Evolutionary conservation across 139 green algal genomes (phyloP).

Genomic region (Coelastrella sp.): DNA sequence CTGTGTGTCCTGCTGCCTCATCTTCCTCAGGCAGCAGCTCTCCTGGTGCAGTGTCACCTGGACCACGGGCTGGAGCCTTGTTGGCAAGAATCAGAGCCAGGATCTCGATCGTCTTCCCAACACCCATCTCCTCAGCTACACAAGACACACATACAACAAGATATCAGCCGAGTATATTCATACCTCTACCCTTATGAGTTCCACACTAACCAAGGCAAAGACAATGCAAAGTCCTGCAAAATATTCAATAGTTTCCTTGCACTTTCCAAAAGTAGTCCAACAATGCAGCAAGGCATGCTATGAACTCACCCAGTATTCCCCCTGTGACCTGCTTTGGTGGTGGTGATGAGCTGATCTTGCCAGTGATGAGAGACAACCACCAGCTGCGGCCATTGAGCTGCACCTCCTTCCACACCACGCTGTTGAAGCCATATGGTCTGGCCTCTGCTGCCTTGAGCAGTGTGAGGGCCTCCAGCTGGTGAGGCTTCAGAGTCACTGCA

Average conservation of each 20-base stretch:
- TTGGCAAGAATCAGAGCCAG: constrained; percentile 16
- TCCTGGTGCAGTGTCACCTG: not conserved
- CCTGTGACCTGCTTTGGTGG: constrained; percentile 29
- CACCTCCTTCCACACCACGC: constrained; percentile 17
- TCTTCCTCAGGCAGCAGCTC: not conserved
- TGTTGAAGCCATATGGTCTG: constrained; percentile 13
- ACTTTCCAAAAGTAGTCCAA: too few relatives aligned
- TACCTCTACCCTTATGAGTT: too few relatives aligned
- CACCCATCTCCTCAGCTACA: constrained; percentile 17
- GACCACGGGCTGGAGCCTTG: not conserved
- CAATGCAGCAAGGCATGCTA: too few relatives aligned
- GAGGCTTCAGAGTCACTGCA: not conserved
- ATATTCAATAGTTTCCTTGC: too few relatives aligned
- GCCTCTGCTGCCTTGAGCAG: constrained; percentile 11
- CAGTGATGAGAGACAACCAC: constrained; percentile 12
- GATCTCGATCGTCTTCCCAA: constrained; percentile 11
- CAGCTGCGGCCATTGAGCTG: not conserved
- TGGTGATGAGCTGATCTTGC: not conserved
- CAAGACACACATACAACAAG: not conserved
- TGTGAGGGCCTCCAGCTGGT: constrained; percentile 33
- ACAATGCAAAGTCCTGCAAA: too few relatives aligned
- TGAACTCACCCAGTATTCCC: too few relatives aligned
- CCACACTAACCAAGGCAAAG: too few relatives aligned
- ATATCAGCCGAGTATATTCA: not conserved
- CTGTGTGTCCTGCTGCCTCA: not conserved